Percentiles rank a stretch among this genome's conserved stretches.
Evolutionary conservation across 352 stramenopile genomes (phyloP).

Genomic region (Phytophthora hybrid): DNA sequence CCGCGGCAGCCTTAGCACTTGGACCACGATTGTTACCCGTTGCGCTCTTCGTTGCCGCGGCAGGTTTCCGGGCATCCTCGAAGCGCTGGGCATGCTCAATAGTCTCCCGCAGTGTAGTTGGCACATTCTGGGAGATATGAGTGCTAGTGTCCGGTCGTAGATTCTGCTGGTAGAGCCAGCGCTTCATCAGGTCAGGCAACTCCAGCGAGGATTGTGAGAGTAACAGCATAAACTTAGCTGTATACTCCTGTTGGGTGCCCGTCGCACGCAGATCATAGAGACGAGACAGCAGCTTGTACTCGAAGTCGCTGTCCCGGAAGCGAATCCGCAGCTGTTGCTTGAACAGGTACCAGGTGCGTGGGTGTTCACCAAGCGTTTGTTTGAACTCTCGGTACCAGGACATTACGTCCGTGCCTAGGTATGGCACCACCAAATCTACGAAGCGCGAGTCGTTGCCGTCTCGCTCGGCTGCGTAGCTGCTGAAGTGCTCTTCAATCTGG

Average conservation of each 20-base stretch:
- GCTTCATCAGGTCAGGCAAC: conserved; percentile 19
- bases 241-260: conserved; percentile 19
- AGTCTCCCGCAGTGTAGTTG: conserved; percentile 1
- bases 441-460: conserved; percentile 3
- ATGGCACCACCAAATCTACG: conserved; percentile 10
- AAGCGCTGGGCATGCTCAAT: conserved; percentile 4
- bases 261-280: conserved; percentile 2
- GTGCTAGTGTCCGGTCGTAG: conserved; percentile 1
- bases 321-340: conserved; percentile 14
- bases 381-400: conserved; percentile 13
- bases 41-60: background rate
- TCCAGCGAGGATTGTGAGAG: conserved; percentile 9
- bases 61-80: conserved; percentile 9
- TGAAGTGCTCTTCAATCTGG: conserved; percentile 28
- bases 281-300: conserved; percentile 13
- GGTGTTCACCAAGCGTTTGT: conserved; percentile 4
- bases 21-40: background rate
- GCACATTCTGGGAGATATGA: conserved; percentile 14
- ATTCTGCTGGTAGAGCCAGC: conserved; percentile 13
- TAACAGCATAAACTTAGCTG: conserved; percentile 19
- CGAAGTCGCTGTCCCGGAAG: conserved; percentile 12
- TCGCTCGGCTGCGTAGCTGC: conserved; percentile 11
- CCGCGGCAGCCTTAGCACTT: background rate
- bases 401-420: conserved; percentile 12
- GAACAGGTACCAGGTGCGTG: conserved; percentile 10